Conservation (phyloP, 108 stramenopile species). For the Asterionellopsis glacialis region DNA sequence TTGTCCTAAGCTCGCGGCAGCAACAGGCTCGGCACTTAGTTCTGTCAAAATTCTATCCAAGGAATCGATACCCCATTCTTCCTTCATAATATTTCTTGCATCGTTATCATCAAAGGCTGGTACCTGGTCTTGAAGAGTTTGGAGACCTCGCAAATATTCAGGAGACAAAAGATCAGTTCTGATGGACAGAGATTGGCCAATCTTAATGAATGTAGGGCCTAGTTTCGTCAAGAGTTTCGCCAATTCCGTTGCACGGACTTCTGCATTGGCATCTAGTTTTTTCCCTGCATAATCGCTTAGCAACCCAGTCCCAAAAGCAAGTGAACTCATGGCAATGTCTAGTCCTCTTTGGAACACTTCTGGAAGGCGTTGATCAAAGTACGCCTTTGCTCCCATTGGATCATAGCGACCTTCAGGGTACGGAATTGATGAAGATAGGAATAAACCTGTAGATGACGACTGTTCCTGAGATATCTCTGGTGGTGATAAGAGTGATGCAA, state of each 20-base stretch:
- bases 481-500: too few species aligned
- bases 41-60: slow-evolving; percentile 59
- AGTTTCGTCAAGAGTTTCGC: slow-evolving; percentile 57
- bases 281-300: slow-evolving; percentile 6
- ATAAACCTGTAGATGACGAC: too few species aligned
- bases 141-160: slow-evolving; percentile 75
- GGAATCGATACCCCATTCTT: slow-evolving; percentile 67
- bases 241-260: slow-evolving; percentile 60
- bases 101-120: slow-evolving; percentile 75
- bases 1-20: slow-evolving; percentile 92
- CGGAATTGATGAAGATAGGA: slow-evolving; percentile 11
- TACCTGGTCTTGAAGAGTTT: slow-evolving; percentile 88
- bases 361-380: slow-evolving; percentile 47
- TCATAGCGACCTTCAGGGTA: slow-evolving; percentile 72
- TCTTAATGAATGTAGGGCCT: slow-evolving; percentile 85
- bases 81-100: slow-evolving; percentile 78
- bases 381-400: slow-evolving; percentile 48
- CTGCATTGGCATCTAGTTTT: slow-evolving; percentile 44
- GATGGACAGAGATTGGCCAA: slow-evolving; percentile 93
- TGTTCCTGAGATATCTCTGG: too few species aligned
- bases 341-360: slow-evolving; percentile 37
- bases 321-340: slow-evolving; percentile 37
- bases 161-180: slow-evolving; percentile 88
- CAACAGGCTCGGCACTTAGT: slow-evolving; percentile 74
- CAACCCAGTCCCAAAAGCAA: slow-evolving; percentile 29